These are phyloP conservation scores for Collybiopsis luxurians DNA, from an alignment of 768 basidiomycete species.

Conservation along the genomic window DNA sequence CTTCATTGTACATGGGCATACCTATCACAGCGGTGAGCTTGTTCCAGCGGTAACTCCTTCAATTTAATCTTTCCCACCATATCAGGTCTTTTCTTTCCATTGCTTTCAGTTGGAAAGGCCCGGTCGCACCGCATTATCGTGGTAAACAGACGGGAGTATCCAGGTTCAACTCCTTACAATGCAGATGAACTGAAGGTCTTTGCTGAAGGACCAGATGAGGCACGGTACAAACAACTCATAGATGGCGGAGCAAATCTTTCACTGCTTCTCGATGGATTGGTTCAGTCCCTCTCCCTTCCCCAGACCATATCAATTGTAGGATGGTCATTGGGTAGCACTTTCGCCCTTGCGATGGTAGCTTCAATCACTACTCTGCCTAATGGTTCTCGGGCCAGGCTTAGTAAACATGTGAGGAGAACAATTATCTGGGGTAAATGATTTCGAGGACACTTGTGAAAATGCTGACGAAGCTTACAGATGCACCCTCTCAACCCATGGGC, in stretches of 20 bases:
- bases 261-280: constrained; percentile 23
- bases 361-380: constrained; percentile 17
- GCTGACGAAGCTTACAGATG: constrained; percentile 13
- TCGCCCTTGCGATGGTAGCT: constrained; percentile 19
- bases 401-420: constrained; percentile 17
- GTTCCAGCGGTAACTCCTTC: too few species aligned
- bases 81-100: background rate
- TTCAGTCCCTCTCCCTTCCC: constrained; percentile 17
- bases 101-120: background rate
- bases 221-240: constrained; percentile 16
- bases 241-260: constrained; percentile 27
- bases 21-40: constrained; percentile 1
- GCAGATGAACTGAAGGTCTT: constrained; percentile 20
- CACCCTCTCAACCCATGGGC: constrained; percentile 19
- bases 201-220: constrained; percentile 12
- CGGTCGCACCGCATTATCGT: constrained; percentile 20
- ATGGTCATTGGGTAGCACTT: constrained; percentile 29
- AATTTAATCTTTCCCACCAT: too few species aligned
- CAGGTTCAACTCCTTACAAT: constrained; percentile 27
- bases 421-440: constrained; percentile 18
- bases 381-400: constrained; percentile 15
- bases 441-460: background rate
- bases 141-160: constrained; percentile 34
- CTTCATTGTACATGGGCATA: constrained; percentile 1
- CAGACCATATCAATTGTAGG: constrained; percentile 18